Evolutionary conservation across 345 rosid species (phyloP), one percentile per base, ranked within the genome.

Genomic region (Salix koriyanagi): DNA sequence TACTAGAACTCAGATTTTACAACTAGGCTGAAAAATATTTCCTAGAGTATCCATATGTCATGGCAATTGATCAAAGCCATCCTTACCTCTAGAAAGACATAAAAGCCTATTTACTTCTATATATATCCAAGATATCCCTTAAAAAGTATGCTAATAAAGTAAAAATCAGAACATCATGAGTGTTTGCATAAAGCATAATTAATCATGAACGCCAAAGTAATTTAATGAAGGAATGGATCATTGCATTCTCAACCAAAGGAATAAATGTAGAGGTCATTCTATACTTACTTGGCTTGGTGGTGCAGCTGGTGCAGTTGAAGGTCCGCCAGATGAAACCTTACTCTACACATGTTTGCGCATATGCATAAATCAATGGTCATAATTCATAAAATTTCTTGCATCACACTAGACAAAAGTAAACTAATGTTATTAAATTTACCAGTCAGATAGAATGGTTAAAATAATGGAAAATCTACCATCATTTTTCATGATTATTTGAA

Each of bases 291-390:
- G 65, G 23, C 42, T 52, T 18, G 71, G 21, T 18, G 58, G 67
- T 30, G 76, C 23, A 48, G 64, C 23, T 14, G 70, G 48, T 14
- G 75, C 50, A 71, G 72, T 39, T 52, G 80, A 78, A 18, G 56
- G 34, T 26, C 75, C 67, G 2, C 67, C 60, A 9, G 80, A 56
- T 18, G 80, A 77, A 42, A 30, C 68, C 70, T 71, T 58, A 58
- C 62, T 58, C 62, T 58, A 58, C 28, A 58, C 28, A n/a, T n/a
- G 62, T 58, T 58, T 58, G 28, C 11, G 14, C 62, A 58, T 10
- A 58, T 64, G 69, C 23, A 46, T 56, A 19, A 7, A 62, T 74
- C 21, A 56, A n/a, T 26, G n/a, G 28, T 30, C n/a, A 18, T 16
- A 58, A 26, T 46, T 26, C 18, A 37, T 7, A 65, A 44, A 42